Evolutionary conservation across 495 filamentous ascomycete genomes (phyloP).

Genomic region (Penicillium desertorum): DNA sequence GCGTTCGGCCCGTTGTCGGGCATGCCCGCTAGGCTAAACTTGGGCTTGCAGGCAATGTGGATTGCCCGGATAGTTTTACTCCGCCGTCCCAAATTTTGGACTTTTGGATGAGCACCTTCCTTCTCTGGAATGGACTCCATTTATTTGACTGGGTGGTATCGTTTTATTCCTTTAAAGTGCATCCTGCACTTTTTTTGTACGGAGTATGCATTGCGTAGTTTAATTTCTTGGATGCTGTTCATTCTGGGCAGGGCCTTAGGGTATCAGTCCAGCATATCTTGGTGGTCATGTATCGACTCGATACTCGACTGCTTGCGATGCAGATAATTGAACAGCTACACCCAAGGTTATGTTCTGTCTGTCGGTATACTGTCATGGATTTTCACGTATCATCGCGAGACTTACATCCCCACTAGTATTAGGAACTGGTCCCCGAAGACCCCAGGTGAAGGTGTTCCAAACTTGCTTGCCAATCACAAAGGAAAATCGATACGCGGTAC

Average conservation of each 20-base stretch:
- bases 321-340: not conserved
- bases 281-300: not conserved
- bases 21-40: slow-evolving; percentile 34
- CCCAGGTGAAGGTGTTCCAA: not conserved
- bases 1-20: slow-evolving; percentile 37
- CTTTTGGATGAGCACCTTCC: slow-evolving; percentile 24
- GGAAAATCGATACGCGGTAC: not conserved
- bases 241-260: not conserved
- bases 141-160: slow-evolving; percentile 14
- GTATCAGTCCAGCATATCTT: not conserved
- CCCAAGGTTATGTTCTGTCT: not conserved
- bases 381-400: not conserved
- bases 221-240: not conserved
- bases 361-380: not conserved
- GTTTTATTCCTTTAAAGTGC: not conserved
- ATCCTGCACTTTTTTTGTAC: not conserved
- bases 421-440: slow-evolving; percentile 3
- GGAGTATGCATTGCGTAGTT: not conserved
- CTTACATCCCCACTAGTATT: not conserved
- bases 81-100: slow-evolving; percentile 15
- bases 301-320: not conserved
- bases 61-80: slow-evolving; percentile 14
- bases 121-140: slow-evolving; percentile 23
- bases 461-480: not conserved
- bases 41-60: slow-evolving; percentile 22